Percentiles rank a stretch among this genome's conserved stretches.
phyloP scores from a whole-genome alignment of 2,329 filamentous ascomycete species.

The Aspergillus aculeatinus region DNA sequence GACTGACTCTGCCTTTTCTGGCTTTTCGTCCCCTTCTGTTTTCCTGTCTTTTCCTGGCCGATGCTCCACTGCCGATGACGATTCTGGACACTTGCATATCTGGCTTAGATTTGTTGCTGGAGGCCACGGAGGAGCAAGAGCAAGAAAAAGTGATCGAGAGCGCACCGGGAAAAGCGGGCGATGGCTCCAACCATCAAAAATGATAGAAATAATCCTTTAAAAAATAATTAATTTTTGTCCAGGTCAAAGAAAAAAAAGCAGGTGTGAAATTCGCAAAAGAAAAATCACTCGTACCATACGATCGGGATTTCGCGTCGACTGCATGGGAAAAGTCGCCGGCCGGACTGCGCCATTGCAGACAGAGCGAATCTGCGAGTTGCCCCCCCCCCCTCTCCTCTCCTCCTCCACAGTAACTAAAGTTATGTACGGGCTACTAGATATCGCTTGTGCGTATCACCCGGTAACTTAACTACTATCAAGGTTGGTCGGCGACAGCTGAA shows the following conservation, averaged over 20 bases:
- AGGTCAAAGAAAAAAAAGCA: neutral
- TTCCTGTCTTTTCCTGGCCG: slow-evolving; percentile 1
- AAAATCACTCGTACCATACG: slow-evolving; percentile 23
- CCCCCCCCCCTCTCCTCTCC: neutral
- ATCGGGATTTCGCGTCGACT: slow-evolving; percentile 22
- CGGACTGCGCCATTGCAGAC: slow-evolving; percentile 6
- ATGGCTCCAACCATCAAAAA: slow-evolving; percentile 11
- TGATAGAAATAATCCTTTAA: neutral
- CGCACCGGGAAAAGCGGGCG: slow-evolving; percentile 22
- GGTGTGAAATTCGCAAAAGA: neutral
- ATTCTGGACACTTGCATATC: slow-evolving; percentile 26
- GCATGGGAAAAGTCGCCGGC: slow-evolving; percentile 13
- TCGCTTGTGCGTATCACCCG: neutral
- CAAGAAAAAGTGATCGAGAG: neutral
- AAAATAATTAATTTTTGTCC: neutral
- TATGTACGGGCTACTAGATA: neutral
- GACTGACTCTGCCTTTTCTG: no score
- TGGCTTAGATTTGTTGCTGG: slow-evolving; percentile 17
- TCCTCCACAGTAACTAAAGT: neutral
- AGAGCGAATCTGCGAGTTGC: neutral
- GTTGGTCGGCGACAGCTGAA: neutral
- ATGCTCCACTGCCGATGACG: slow-evolving; percentile 19
- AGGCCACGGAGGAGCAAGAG: neutral
- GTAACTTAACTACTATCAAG: neutral
- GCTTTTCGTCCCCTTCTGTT: neutral